Evolutionary conservation across 1,139 yeast species (phyloP).

Genomic region (Taphrina deformans): DNA sequence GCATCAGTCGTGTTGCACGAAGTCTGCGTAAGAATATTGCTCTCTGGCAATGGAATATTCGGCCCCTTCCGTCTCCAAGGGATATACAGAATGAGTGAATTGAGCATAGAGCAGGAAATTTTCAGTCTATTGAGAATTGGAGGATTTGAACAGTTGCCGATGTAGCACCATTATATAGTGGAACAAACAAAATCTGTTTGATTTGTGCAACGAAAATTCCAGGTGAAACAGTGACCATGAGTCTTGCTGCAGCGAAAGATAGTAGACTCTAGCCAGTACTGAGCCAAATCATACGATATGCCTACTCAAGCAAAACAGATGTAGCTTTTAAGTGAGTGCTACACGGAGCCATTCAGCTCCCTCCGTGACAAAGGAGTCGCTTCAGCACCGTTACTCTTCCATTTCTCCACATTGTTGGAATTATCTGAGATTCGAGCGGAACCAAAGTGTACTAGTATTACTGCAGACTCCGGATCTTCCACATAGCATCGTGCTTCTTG

Average conservation of each 20-base stretch:
- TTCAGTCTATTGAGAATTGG: too few species aligned
- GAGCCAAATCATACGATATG: too few species aligned
- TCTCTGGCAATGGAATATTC: not conserved
- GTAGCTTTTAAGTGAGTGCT: too few species aligned
- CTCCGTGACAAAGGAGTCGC: conserved; percentile 12
- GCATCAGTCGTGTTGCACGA: not conserved
- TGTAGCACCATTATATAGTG: too few species aligned
- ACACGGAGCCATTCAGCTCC: not conserved
- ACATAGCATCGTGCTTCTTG: conserved; percentile 60
- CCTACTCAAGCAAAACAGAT: too few species aligned
- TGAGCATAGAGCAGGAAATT: not conserved
- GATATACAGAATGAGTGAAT: not conserved
- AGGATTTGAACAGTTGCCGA: too few species aligned
- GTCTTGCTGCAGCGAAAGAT: too few species aligned
- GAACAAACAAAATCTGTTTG: not conserved
- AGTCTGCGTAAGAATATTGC: not conserved
- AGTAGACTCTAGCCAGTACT: too few species aligned
- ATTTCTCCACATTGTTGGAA: conserved; percentile 30
- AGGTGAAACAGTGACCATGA: too few species aligned
- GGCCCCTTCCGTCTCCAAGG: not conserved
- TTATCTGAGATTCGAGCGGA: conserved; percentile 33
- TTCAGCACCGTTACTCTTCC: conserved; percentile 28
- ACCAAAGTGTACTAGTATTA: conserved; percentile 27
- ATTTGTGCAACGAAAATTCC: too few species aligned
- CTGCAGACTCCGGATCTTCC: conserved; percentile 33